Conservation (phyloP, 495 filamentous ascomycete genomes). For the Xylaria venustula region DNA sequence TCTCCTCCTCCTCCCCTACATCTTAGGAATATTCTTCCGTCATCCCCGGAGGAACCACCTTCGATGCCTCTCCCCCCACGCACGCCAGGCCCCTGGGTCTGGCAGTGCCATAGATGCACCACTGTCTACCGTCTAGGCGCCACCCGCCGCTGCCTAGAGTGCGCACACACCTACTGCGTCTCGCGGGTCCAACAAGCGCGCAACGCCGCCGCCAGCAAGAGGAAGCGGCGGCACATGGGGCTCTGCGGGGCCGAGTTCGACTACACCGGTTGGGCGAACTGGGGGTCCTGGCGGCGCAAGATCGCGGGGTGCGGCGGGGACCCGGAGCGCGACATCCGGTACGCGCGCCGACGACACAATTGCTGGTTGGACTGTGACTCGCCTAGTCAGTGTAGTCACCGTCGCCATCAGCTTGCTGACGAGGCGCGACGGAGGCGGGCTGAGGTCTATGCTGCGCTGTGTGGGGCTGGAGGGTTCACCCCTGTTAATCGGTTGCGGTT, state of each 20-base stretch:
- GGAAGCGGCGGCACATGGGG: conserved; percentile 9
- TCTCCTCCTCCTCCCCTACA: conserved; percentile 29
- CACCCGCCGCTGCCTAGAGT: conserved; percentile 46
- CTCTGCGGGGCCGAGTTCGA: conserved; percentile 40
- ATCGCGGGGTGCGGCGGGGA: conserved; percentile 15
- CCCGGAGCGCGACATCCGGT: conserved; percentile 22
- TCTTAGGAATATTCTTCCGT: conserved; percentile 27
- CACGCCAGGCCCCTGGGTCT: conserved; percentile 39
- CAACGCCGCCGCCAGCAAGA: conserved; percentile 16
- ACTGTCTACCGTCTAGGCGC: conserved; percentile 37
- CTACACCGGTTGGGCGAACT: conserved; percentile 39
- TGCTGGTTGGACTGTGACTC: conserved; percentile 46
- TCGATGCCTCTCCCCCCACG: conserved; percentile 28
- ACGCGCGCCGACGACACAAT: conserved; percentile 24
- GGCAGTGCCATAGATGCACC: conserved; percentile 45
- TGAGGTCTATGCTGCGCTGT: not conserved
- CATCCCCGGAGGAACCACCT: conserved; percentile 23
- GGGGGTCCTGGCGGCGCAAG: conserved; percentile 39
- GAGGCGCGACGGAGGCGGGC: conserved; percentile 7
- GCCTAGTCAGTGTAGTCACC: conserved; percentile 41
- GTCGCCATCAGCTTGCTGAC: conserved; percentile 18
- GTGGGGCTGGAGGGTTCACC: not conserved
- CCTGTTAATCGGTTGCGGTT: no score
- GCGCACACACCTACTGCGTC: conserved; percentile 43
- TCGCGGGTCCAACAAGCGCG: conserved; percentile 8